Base-by-base conservation (phyloP, 2,329 filamentous ascomycete genomes). In the Colletotrichum camelliae region DNA sequence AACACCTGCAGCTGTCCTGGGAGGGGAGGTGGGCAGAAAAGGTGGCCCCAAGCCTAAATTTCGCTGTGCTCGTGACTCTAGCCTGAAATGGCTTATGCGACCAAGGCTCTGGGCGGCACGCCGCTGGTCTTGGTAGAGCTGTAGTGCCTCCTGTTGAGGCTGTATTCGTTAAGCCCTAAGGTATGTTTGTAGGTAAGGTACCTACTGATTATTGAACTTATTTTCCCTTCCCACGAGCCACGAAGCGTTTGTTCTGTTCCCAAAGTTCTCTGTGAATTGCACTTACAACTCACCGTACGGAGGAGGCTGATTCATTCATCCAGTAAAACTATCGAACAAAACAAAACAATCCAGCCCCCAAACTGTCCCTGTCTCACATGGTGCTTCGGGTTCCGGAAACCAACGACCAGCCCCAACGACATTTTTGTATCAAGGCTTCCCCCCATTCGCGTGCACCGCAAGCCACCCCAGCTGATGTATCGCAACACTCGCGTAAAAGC, bases 31-130 rank as follows among this genome's bases (percentile, higher is more conserved):
- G 39, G 39, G 39, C 18, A 43, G 60, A n/a, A 48, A 60, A 57
- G 67, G 58, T 55, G 52, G 13, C 39, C 29, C 67, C 9, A 61
- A 70, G 72, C 35, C 39, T 73, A 31, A 73, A 69, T 27, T 75
- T 68, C 52, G 73, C 57, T n/a, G 70, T 74, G 64, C 74, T 76
- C 70, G 70, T 76, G 74, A 76, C 70, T 76, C 74, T 74, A 76
- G 48, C 74, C 74, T 69, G 70, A 75, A 65, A 39, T 68, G 52
- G 64, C 64, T 68, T 60, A 68, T 75, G 70, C 70, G 70, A 73
- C 73, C 70, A 73, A 65, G 73, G 65, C 70, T 75, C 70, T 73
- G 70, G 73, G 73, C 64, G 35, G 2, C 35, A 37, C 72, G 72
- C 72, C 48, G 60, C 60, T 61, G 58, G 58, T 61, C 43, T 57